Evolutionary conservation across 2,329 filamentous ascomycete genomes (phyloP).

Genomic region (Nigrospora oryzae): DNA sequence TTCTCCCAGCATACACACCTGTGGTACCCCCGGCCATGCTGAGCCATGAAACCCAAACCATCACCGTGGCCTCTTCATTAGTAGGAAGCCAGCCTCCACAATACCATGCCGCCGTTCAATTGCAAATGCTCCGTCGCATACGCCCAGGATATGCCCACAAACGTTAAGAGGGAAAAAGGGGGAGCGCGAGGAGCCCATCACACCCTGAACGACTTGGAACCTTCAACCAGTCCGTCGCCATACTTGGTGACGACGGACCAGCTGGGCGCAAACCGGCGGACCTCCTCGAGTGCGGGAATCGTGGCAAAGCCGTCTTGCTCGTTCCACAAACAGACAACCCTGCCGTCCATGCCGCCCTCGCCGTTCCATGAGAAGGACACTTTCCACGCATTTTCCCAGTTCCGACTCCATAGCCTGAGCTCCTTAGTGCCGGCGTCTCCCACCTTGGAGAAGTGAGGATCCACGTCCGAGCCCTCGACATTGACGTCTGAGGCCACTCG

Average conservation of each 20-base stretch:
- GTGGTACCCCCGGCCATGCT: no score
- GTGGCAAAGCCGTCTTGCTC: not conserved
- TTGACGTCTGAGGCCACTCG: not conserved
- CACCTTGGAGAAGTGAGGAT: not conserved
- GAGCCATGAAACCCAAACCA: no score
- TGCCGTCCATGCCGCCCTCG: not conserved
- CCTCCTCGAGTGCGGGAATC: constrained; percentile 1
- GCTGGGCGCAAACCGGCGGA: not conserved
- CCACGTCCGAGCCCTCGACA: not conserved
- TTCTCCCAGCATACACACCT: no score
- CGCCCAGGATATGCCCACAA: no score
- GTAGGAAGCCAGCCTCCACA: no score
- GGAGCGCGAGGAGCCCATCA: not conserved
- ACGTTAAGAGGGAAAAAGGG: no score
- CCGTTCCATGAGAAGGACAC: not conserved
- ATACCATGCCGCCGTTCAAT: no score
- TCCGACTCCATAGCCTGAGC: constrained; percentile 1
- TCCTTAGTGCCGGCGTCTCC: not conserved
- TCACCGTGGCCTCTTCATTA: no score
- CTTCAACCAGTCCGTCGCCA: constrained; percentile 1
- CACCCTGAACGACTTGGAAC: not conserved
- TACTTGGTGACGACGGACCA: not conserved
- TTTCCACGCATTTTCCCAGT: not conserved
- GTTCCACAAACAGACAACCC: constrained; percentile 1
- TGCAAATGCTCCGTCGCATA: no score